Percentiles rank a stretch among this genome's conserved stretches.
Conservation (phyloP, 805 yeast species). For the Schizosaccharomyces osmophilus region DNA sequence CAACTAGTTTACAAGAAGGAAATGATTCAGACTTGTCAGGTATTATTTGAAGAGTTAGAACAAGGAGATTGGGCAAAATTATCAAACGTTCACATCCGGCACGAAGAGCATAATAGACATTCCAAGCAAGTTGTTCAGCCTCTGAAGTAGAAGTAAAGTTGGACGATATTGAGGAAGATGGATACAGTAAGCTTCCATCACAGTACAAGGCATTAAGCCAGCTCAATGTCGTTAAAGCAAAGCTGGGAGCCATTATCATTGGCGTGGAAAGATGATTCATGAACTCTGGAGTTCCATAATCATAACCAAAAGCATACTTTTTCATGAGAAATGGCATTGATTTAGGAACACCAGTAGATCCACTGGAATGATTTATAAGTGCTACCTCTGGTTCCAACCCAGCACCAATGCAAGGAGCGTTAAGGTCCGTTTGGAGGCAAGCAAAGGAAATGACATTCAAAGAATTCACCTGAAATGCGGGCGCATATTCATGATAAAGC, state of each 20-base stretch:
- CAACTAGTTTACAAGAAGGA: background rate
- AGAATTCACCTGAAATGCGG: background rate
- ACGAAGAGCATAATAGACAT: background rate
- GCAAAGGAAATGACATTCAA: background rate
- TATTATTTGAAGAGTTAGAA: background rate
- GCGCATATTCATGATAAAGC: background rate
- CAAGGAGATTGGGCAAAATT: background rate
- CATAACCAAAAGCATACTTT: background rate
- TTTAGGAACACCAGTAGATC: constrained; percentile 1
- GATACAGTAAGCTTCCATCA: background rate
- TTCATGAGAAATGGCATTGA: background rate
- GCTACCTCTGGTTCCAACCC: background rate
- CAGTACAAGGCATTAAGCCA: background rate
- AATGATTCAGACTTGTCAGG: background rate
- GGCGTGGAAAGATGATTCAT: background rate
- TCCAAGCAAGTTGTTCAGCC: background rate
- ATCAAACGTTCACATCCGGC: background rate
- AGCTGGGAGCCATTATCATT: background rate
- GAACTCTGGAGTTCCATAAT: background rate
- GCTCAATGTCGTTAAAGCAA: background rate
- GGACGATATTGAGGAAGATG: background rate
- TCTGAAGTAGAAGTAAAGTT: background rate
- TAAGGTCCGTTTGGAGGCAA: background rate
- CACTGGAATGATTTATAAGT: background rate
- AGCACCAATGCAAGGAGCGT: background rate